Evolutionary conservation across 108 stramenopile genomes (phyloP).

Genomic region (Nitzschia sp.): DNA sequence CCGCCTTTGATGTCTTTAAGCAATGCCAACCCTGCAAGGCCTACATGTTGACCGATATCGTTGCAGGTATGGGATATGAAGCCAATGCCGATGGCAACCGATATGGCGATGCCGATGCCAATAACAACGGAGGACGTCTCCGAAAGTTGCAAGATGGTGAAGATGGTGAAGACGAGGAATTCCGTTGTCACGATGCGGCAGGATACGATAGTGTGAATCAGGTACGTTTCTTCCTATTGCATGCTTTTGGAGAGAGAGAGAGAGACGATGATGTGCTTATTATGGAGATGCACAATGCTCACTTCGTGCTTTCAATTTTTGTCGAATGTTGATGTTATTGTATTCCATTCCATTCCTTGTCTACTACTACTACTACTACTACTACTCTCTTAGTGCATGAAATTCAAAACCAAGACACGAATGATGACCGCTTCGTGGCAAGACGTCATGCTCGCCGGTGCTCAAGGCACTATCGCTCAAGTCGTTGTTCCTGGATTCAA

Average conservation of each 20-base stretch:
- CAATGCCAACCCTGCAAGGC: constrained; percentile 64
- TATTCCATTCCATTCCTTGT: background rate
- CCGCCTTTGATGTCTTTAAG: constrained; percentile 46
- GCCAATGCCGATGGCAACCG: constrained; percentile 26
- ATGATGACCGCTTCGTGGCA: constrained; percentile 48
- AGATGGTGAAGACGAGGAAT: constrained; percentile 18
- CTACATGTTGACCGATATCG: constrained; percentile 35
- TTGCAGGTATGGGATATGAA: constrained; percentile 23
- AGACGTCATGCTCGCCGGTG: constrained; percentile 33
- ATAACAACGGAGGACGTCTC: constrained; percentile 17
- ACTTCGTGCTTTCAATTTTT: too few relatives aligned
- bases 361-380: too few relatives aligned
- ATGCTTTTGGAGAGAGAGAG: too few relatives aligned
- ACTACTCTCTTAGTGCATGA: constrained; percentile 61
- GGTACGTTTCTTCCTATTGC: too few relatives aligned
- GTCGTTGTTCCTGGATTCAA: too few relatives aligned
- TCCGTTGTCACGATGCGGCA: constrained; percentile 55
- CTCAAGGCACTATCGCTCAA: too few relatives aligned
- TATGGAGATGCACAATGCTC: too few relatives aligned
- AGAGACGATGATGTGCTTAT: too few relatives aligned
- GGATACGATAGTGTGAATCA: constrained; percentile 66
- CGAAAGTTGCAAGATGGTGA: constrained; percentile 2
- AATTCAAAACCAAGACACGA: constrained; percentile 52
- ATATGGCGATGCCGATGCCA: constrained; percentile 56
- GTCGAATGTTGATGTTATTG: too few relatives aligned